These are phyloP conservation scores for Lecanicillium sp. DNA, from an alignment of 2,329 filamentous ascomycete genomes.

Conservation along the genomic window DNA sequence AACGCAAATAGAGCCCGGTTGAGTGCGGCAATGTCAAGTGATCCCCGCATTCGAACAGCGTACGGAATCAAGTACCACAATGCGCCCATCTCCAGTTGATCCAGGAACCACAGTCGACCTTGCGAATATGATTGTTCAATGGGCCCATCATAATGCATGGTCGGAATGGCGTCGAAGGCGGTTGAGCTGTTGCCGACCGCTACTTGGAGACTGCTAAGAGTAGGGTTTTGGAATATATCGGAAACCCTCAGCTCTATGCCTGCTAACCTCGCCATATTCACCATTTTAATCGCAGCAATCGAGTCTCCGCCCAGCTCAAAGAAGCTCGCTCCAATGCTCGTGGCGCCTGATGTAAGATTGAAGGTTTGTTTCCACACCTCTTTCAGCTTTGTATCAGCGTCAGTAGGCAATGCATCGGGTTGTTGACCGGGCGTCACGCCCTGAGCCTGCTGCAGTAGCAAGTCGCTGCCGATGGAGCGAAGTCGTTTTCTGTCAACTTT, in stretches of 20 bases:
- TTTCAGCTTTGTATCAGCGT: background rate
- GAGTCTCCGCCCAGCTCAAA: slow-evolving; percentile 4
- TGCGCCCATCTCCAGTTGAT: slow-evolving; percentile 16
- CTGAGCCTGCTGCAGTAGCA: background rate
- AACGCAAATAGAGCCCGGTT: slow-evolving; percentile 13
- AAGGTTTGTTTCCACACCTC: slow-evolving; percentile 3
- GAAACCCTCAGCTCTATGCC: slow-evolving; percentile 4
- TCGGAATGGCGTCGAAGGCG: background rate
- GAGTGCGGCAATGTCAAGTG: slow-evolving; percentile 15
- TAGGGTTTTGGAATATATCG: slow-evolving; percentile 2
- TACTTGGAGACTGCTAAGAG: background rate
- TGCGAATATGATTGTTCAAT: slow-evolving; percentile 21
- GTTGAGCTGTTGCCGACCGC: background rate
- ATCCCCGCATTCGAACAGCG: slow-evolving; percentile 15
- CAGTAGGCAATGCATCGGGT: background rate
- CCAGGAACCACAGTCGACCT: slow-evolving; percentile 20
- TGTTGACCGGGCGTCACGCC: too few species aligned
- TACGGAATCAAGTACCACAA: slow-evolving; percentile 18
- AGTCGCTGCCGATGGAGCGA: slow-evolving; percentile 5
- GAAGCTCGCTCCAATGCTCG: background rate
- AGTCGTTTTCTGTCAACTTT: slow-evolving; percentile 10
- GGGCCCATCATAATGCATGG: slow-evolving; percentile 11
- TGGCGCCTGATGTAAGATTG: background rate
- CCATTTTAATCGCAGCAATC: slow-evolving; percentile 1
- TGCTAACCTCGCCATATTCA: slow-evolving; percentile 9